Percentiles rank a stretch among this genome's conserved stretches.
Conservation (phyloP, 2,329 filamentous ascomycete genomes). For the Ophiostoma angusticollis region DNA sequence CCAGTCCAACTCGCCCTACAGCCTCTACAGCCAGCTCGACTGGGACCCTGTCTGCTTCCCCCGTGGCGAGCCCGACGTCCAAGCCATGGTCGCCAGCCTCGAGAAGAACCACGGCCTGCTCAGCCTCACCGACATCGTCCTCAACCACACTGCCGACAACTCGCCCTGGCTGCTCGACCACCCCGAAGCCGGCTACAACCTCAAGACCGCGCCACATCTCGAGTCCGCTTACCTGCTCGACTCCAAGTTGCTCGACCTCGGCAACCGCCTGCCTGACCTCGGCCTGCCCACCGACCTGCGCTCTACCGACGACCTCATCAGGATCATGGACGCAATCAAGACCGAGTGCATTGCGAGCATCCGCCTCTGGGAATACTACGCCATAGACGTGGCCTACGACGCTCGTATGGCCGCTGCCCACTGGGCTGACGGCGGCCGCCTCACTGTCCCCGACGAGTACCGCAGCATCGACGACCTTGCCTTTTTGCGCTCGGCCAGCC, state of each 20-base stretch:
- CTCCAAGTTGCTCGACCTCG: conserved; percentile 57
- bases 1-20: conserved; percentile 91
- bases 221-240: conserved; percentile 51
- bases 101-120: conserved; percentile 75
- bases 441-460: conserved; percentile 37
- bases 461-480: conserved; percentile 26
- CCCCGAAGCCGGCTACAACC: conserved; percentile 89
- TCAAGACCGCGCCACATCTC: conserved; percentile 73
- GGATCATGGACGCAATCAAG: conserved; percentile 76
- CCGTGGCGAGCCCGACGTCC: conserved; percentile 69
- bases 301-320: conserved; percentile 56
- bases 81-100: conserved; percentile 64
- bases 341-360: conserved; percentile 63
- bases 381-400: conserved; percentile 64
- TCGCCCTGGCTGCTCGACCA: conserved; percentile 89
- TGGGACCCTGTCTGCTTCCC: conserved; percentile 80
- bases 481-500: conserved; percentile 31
- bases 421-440: conserved; percentile 55
- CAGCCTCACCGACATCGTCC: conserved; percentile 88
- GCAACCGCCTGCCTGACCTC: conserved; percentile 55
- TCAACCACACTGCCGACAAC: conserved; percentile 96
- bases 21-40: conserved; percentile 78
- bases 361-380: conserved; percentile 88
- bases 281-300: conserved; percentile 66
- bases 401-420: conserved; percentile 54